Evolutionary conservation across 345 rosid species (phyloP), one percentile per base, ranked within the genome.

Genomic region (Euphorbia lathyris): DNA sequence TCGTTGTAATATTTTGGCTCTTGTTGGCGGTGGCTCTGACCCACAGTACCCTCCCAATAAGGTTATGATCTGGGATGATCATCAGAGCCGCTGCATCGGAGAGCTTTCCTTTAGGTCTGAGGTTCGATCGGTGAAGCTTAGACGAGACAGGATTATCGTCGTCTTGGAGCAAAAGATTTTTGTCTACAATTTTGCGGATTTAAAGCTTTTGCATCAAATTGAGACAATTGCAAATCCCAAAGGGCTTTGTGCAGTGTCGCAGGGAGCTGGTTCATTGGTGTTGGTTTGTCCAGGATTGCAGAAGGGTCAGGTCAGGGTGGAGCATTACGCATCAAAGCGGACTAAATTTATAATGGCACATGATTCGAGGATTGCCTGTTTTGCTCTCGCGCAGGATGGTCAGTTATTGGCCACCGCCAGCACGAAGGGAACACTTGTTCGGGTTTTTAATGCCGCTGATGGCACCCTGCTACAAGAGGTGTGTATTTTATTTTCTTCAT

Each of bases 41-140:
- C 97, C 99, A 17, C 87, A 88, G 58, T 95, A 86, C 58, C 85
- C 97, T 14, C 92, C 84, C 0, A 91, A 81, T n/a, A 94, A 88
- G 81, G 95, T 88, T 22, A 88, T 94, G 95, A 86, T 94, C 59
- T 94, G 98, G 98, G 98, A 94, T 58, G 97, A 94, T 62, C 95
- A 91, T 60, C 95, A 86, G 73, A 81, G 93, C 38, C 84, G 93
- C 20, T 91, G 95, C 76, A 86, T 90, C 38, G 96, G 96, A 0
- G 98, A 94, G 79, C 90, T 94, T 25, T 84, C 96, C 3, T 94
- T 94, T 65, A 80, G 98, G 78, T 90, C 98, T 1, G 96, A 85
- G 75, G 97, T 94, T 22, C 81, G 95, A 58, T 78, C 97, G 0
- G 94, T 94, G 14, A 81, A 90, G 72, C 87, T 94, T 3, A 82